These are phyloP conservation scores for Akanthomyces lecanii DNA, from an alignment of 2,329 filamentous ascomycete species.

Conservation along the genomic window DNA sequence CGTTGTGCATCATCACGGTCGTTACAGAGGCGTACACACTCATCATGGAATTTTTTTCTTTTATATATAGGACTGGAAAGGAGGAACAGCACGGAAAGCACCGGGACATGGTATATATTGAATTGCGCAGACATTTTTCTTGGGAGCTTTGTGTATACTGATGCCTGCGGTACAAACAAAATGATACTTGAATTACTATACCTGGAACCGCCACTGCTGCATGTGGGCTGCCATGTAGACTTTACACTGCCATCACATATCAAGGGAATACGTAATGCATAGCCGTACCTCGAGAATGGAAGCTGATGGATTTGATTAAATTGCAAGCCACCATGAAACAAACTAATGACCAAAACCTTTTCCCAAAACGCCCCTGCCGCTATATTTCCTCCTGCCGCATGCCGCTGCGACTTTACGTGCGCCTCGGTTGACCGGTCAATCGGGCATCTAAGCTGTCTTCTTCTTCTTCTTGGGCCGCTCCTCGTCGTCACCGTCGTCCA, in stretches of 20 bases:
- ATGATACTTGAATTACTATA: too few species aligned
- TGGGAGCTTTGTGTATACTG: background rate
- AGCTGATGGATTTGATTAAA: background rate
- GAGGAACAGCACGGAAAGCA: background rate
- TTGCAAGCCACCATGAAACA: background rate
- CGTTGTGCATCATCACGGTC: slow-evolving; percentile 13
- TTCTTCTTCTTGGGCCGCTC: slow-evolving; percentile 49
- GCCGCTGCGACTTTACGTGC: background rate
- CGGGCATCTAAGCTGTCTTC: slow-evolving; percentile 31
- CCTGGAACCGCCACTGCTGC: too few species aligned
- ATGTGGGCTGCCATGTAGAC: too few species aligned
- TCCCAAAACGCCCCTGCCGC: slow-evolving; percentile 8
- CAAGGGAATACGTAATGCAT: background rate
- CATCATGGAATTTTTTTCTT: background rate
- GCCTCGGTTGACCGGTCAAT: background rate
- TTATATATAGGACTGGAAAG: slow-evolving; percentile 1
- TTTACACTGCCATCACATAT: background rate
- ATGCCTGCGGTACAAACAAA: too few species aligned
- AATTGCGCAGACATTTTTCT: background rate
- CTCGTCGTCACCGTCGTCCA: slow-evolving; percentile 40
- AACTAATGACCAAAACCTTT: background rate
- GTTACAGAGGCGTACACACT: slow-evolving; percentile 12
- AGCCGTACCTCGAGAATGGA: background rate
- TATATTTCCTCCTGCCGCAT: background rate
- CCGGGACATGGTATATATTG: slow-evolving; percentile 8